phyloP scores from a whole-genome alignment of 441 rosid species.

The Theobroma grandiflorum region DNA sequence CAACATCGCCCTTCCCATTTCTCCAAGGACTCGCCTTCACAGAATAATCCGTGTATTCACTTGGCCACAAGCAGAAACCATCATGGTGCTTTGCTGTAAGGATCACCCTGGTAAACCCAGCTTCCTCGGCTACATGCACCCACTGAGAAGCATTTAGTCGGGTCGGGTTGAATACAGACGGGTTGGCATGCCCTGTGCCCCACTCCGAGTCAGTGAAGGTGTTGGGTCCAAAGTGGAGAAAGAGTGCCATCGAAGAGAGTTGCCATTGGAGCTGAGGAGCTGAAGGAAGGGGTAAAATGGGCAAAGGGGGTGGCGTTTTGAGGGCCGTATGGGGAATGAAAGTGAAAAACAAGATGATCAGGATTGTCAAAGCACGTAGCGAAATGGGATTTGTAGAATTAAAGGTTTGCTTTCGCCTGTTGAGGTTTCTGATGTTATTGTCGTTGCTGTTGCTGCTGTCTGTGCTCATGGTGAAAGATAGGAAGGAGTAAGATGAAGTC shows the following conservation, averaged over 20 bases:
- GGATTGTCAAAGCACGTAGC: neutral
- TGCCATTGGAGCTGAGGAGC: slow-evolving; percentile 89
- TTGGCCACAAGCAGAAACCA: slow-evolving; percentile 97
- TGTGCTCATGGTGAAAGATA: neutral
- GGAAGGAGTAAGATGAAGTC: neutral
- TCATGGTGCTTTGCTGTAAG: slow-evolving; percentile 95
- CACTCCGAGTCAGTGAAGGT: slow-evolving; percentile 90
- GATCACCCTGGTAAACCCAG: slow-evolving; percentile 73
- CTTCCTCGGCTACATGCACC: slow-evolving; percentile 75
- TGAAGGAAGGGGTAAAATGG: slow-evolving; percentile 80
- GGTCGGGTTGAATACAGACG: slow-evolving; percentile 74
- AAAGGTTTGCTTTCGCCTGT: neutral
- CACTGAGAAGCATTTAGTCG: slow-evolving; percentile 75
- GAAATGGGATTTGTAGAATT: slow-evolving; percentile 28
- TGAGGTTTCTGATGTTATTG: neutral
- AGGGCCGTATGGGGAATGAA: slow-evolving; percentile 39
- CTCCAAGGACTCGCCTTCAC: slow-evolving; percentile 76
- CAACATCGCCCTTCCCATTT: slow-evolving; percentile 75
- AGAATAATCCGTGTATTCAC: slow-evolving; percentile 73
- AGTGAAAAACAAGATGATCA: slow-evolving; percentile 32
- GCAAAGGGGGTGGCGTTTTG: slow-evolving; percentile 71
- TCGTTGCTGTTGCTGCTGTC: neutral
- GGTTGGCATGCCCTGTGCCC: slow-evolving; percentile 83
- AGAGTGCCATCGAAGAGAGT: slow-evolving; percentile 68
- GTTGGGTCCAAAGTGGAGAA: slow-evolving; percentile 88